These are phyloP conservation scores for Rhodotorula graminis DNA, from an alignment of 768 basidiomycete species.

Conservation along the genomic window DNA sequence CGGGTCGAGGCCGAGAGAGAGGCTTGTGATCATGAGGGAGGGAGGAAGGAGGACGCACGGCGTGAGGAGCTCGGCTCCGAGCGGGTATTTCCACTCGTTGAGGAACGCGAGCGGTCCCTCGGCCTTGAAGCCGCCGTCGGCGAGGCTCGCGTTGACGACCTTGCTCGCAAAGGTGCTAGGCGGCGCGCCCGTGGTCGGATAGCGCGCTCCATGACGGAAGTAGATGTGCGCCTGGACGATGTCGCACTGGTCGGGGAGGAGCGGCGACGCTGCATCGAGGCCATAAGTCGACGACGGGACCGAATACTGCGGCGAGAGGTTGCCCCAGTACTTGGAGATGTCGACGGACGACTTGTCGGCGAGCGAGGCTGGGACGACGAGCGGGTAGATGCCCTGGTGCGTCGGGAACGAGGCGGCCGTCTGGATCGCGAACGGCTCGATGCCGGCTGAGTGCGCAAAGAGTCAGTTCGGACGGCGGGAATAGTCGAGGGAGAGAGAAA, in stretches of 20 bases:
- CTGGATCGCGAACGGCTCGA: constrained; percentile 44
- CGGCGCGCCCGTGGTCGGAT: constrained; percentile 44
- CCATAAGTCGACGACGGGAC: constrained; percentile 45
- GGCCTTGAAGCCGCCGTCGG: constrained; percentile 30
- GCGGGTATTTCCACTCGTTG: constrained; percentile 79
- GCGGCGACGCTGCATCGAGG: constrained; percentile 43
- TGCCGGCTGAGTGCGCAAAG: not conserved
- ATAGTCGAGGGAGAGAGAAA: not conserved
- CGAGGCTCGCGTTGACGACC: constrained; percentile 41
- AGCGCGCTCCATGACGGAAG: constrained; percentile 45
- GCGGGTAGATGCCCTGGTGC: constrained; percentile 38
- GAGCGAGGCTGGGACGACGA: constrained; percentile 31
- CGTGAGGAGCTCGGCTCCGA: constrained; percentile 79
- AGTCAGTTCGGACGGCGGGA: no score
- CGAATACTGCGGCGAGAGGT: constrained; percentile 45
- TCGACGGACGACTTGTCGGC: constrained; percentile 17
- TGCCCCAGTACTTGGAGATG: constrained; percentile 46
- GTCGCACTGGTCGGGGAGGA: constrained; percentile 43
- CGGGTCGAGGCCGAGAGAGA: no score
- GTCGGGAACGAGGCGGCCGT: constrained; percentile 42
- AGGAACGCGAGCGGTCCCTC: constrained; percentile 65
- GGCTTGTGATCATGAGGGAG: no score
- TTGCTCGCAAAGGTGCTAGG: constrained; percentile 43
- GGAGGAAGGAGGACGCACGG: constrained; percentile 59
- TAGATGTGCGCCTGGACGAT: constrained; percentile 44